Evolutionary conservation across 2,329 filamentous ascomycete species (phyloP).

Genomic region (Trichoderma oligosporum): DNA sequence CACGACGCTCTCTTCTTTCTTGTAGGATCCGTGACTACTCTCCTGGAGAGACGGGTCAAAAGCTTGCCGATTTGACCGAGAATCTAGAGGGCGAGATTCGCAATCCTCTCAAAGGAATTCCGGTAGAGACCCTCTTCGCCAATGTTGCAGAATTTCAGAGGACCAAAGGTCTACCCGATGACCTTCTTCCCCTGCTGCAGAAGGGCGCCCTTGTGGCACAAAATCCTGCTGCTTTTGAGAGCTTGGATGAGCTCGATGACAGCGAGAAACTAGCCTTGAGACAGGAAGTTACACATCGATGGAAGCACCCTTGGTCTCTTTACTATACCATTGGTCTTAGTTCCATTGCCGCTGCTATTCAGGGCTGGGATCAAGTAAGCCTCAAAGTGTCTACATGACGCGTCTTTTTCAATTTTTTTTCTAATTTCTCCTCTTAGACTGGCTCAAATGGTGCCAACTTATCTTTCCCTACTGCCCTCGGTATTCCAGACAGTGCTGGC

Average conservation of each 20-base stretch:
- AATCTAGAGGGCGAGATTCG: constrained; percentile 31
- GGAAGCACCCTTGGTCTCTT: constrained; percentile 46
- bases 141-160: constrained; percentile 53
- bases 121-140: constrained; percentile 47
- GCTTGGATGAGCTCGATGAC: constrained; percentile 44
- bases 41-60: background rate
- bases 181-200: constrained; percentile 39
- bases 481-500: constrained; percentile 36
- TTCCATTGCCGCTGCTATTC: constrained; percentile 52
- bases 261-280: constrained; percentile 40
- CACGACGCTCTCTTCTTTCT: background rate
- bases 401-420: background rate
- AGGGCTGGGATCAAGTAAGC: constrained; percentile 43
- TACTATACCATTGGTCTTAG: constrained; percentile 48
- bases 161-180: constrained; percentile 43
- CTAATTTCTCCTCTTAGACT: constrained; percentile 29
- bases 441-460: constrained; percentile 48
- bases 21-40: constrained; percentile 1
- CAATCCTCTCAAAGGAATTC: constrained; percentile 51
- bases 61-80: constrained; percentile 16
- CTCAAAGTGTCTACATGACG: background rate
- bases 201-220: constrained; percentile 33
- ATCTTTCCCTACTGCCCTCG: constrained; percentile 42
- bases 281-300: constrained; percentile 46
- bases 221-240: constrained; percentile 45